Conservation (phyloP, 805 yeast genomes). For the Nakazawaea holstii region DNA sequence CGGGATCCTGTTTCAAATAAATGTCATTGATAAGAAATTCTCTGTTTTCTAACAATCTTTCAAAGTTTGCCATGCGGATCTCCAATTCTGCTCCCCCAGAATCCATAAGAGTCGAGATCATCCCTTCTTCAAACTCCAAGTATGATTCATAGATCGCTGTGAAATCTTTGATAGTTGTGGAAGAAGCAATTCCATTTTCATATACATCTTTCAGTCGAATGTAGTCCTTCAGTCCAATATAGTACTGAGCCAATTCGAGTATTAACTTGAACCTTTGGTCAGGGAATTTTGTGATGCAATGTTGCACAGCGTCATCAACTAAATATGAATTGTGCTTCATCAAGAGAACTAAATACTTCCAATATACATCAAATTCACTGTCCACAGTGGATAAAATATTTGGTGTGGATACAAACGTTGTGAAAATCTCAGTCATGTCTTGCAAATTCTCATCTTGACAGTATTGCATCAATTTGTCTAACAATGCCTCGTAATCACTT, state of each 20-base stretch:
- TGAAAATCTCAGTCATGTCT: constrained; percentile 20
- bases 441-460: constrained; percentile 15
- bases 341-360: constrained; percentile 38
- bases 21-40: constrained; percentile 62
- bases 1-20: constrained; percentile 51
- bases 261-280: constrained; percentile 52
- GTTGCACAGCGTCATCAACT: constrained; percentile 24
- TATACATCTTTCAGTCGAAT: constrained; percentile 36
- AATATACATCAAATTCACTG: constrained; percentile 44
- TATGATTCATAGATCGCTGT: constrained; percentile 57
- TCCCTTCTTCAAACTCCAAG: constrained; percentile 53
- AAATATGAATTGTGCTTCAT: constrained; percentile 14
- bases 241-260: constrained; percentile 43
- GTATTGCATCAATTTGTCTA: constrained; percentile 28
- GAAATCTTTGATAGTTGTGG: constrained; percentile 56
- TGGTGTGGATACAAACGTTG: constrained; percentile 27
- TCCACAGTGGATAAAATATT: constrained; percentile 29
- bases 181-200: constrained; percentile 40
- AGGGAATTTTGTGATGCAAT: constrained; percentile 40
- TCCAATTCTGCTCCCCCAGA: constrained; percentile 27
- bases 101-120: constrained; percentile 27
- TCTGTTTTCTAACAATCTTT: constrained; percentile 50
- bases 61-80: constrained; percentile 42
- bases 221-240: constrained; percentile 31
- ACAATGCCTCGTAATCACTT: constrained; percentile 13